These are phyloP conservation scores for Prunella vulgaris DNA, from an alignment of 257 asterid species.

Conservation along the genomic window DNA sequence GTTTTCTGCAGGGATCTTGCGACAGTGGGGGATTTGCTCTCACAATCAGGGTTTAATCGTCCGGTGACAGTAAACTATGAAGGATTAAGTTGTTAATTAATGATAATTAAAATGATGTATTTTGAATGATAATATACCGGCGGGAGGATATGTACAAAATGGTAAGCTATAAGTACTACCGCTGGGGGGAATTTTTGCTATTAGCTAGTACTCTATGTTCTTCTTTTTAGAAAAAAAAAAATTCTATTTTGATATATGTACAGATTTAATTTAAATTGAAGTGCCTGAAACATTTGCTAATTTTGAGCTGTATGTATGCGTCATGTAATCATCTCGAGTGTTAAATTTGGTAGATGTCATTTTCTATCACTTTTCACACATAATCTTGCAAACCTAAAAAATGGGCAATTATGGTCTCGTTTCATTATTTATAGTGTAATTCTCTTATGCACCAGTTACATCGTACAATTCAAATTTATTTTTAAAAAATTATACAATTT, in stretches of 20 bases:
- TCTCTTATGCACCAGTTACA: too few species aligned
- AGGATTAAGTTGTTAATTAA: constrained; percentile 64
- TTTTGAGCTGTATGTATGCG: background rate
- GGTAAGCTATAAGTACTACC: constrained; percentile 5
- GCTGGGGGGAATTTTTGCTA: constrained; percentile 6
- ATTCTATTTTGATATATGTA: constrained; percentile 18
- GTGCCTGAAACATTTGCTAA: background rate
- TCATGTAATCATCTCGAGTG: background rate
- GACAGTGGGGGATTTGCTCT: constrained; percentile 58
- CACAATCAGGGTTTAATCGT: constrained; percentile 68
- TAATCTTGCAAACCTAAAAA: background rate
- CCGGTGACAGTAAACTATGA: constrained; percentile 71
- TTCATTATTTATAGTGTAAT: too few species aligned
- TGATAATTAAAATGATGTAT: background rate
- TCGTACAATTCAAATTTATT: too few species aligned
- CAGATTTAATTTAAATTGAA: constrained; percentile 5
- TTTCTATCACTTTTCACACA: background rate
- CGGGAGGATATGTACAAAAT: constrained; percentile 43
- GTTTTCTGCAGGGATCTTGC: constrained; percentile 84
- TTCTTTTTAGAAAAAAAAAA: background rate
- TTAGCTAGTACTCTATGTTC: background rate
- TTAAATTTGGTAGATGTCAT: constrained; percentile 6
- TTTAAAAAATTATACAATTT: too few species aligned
- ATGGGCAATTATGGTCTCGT: too few species aligned
- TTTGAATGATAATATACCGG: constrained; percentile 23